A percentile compares a stretch with the other conserved stretches of the same genome.
Evolutionary conservation across 2,329 filamentous ascomycete genomes (phyloP).

Genomic region (Paecilomyces sp.): DNA sequence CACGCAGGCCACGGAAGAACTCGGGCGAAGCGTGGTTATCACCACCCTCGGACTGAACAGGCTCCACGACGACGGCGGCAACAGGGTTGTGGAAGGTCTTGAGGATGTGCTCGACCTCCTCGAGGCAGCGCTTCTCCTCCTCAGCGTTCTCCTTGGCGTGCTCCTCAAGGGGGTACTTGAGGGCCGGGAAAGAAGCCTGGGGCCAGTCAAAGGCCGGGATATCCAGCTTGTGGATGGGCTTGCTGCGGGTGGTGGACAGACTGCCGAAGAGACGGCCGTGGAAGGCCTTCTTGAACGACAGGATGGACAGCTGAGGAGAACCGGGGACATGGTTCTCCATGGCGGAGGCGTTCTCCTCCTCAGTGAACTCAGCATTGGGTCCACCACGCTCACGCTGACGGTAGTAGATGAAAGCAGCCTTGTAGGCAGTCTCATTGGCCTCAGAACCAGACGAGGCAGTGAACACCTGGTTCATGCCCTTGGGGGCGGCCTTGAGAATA

Average conservation of each 20-base stretch:
- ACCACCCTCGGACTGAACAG: conserved; percentile 87
- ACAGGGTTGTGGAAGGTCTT: conserved; percentile 71
- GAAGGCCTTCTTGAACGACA: conserved; percentile 84
- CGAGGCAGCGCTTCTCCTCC: conserved; percentile 72
- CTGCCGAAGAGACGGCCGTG: conserved; percentile 85
- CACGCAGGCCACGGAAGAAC: conserved; percentile 81
- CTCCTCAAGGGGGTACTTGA: conserved; percentile 81
- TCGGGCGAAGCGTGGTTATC: conserved; percentile 86
- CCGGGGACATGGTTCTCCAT: conserved; percentile 81
- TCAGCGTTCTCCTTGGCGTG: conserved; percentile 73
- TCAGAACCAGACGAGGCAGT: conserved; percentile 84
- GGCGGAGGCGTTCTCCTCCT: conserved; percentile 63
- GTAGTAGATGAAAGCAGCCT: conserved; percentile 91
- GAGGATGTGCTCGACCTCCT: conserved; percentile 77
- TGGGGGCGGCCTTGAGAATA: conserved; percentile 74
- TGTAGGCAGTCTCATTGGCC: conserved; percentile 91
- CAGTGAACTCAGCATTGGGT: conserved; percentile 67
- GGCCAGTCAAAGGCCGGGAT: conserved; percentile 96
- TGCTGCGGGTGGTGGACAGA: conserved; percentile 82
- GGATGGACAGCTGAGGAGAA: conserved; percentile 70
- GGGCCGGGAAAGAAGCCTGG: conserved; percentile 73
- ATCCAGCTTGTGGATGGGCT: conserved; percentile 91
- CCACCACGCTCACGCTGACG: conserved; percentile 76
- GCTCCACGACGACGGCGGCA: conserved; percentile 77
- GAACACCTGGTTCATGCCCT: conserved; percentile 81